Percentiles rank a stretch among this genome's conserved stretches.
phyloP scores from a whole-genome alignment of 345 rosid genomes.

The Linum tenue region DNA sequence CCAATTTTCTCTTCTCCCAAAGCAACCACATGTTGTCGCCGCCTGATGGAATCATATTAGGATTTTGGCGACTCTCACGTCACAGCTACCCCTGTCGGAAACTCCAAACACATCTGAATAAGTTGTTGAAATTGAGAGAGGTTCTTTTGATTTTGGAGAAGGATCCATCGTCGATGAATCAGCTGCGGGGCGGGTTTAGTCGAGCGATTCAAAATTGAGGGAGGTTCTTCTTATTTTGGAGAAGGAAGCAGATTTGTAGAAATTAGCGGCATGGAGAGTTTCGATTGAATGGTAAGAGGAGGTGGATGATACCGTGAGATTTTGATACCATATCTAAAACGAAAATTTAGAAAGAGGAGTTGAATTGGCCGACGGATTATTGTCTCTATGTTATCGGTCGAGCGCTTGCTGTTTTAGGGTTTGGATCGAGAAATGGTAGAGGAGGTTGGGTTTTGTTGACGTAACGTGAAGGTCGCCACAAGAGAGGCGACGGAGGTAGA shows the following conservation, averaged over 20 bases:
- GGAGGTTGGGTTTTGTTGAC: slow-evolving; percentile 10
- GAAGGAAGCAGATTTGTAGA: slow-evolving; percentile 51
- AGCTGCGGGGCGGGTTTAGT: not conserved
- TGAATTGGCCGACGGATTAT: slow-evolving; percentile 6
- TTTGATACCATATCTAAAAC: slow-evolving; percentile 47
- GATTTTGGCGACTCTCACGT: too few relatives aligned
- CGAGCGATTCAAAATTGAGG: slow-evolving; percentile 32
- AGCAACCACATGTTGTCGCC: too few relatives aligned
- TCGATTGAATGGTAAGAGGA: slow-evolving; percentile 22
- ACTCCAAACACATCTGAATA: too few relatives aligned
- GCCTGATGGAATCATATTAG: too few relatives aligned
- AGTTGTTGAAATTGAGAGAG: too few relatives aligned
- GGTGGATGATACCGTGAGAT: slow-evolving; percentile 9
- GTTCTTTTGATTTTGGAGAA: not conserved
- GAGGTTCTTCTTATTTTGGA: slow-evolving; percentile 42
- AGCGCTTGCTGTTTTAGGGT: slow-evolving; percentile 20
- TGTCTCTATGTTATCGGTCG: slow-evolving; percentile 10
- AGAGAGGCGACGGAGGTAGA: slow-evolving; percentile 10
- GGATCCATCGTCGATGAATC: not conserved
- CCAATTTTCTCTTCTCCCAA: too few relatives aligned
- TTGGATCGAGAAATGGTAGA: not conserved
- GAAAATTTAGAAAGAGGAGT: slow-evolving; percentile 34
- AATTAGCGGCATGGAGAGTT: slow-evolving; percentile 44
- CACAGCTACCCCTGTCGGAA: too few relatives aligned
- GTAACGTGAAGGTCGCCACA: slow-evolving; percentile 14